These are phyloP conservation scores for Penicillium oxalicum DNA, from an alignment of 2,329 filamentous ascomycete genomes.

Conservation along the genomic window DNA sequence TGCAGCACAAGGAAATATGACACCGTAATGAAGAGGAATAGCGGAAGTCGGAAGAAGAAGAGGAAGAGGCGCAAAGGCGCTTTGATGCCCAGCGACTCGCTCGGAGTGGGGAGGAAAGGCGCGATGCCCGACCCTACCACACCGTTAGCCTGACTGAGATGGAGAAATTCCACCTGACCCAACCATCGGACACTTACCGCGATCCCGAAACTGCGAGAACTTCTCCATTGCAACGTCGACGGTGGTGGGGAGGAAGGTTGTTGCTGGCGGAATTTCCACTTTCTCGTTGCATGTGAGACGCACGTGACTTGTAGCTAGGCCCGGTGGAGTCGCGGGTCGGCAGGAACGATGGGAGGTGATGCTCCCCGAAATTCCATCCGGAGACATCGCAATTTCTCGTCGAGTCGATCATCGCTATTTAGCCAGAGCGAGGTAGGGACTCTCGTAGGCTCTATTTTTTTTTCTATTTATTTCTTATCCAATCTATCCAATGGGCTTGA, in stretches of 20 bases:
- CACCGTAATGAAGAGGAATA: conserved; percentile 62
- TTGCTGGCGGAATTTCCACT: conserved; percentile 1
- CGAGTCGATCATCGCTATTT: no score
- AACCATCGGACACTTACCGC: conserved; percentile 55
- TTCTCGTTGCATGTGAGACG: conserved; percentile 13
- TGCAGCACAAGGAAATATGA: conserved; percentile 77
- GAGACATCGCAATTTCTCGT: no score
- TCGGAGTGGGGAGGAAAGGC: conserved; percentile 80
- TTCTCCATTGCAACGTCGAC: conserved; percentile 66
- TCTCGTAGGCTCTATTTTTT: no score
- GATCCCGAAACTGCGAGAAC: conserved; percentile 86
- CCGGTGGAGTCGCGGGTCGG: background rate
- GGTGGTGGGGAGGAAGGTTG: background rate
- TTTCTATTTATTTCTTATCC: no score
- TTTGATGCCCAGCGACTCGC: conserved; percentile 57
- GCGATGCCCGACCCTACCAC: conserved; percentile 81
- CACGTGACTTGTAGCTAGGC: conserved; percentile 7
- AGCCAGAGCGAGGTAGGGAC: no score
- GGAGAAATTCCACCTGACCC: background rate
- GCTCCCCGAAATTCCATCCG: background rate
- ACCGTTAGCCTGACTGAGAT: background rate
- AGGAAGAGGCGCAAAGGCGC: conserved; percentile 63
- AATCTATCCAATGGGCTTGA: no score
- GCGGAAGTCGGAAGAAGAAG: conserved; percentile 72
- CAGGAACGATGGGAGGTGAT: background rate